These are phyloP conservation scores for Albugo candida DNA, from an alignment of 352 stramenopile genomes.

Conservation along the genomic window DNA sequence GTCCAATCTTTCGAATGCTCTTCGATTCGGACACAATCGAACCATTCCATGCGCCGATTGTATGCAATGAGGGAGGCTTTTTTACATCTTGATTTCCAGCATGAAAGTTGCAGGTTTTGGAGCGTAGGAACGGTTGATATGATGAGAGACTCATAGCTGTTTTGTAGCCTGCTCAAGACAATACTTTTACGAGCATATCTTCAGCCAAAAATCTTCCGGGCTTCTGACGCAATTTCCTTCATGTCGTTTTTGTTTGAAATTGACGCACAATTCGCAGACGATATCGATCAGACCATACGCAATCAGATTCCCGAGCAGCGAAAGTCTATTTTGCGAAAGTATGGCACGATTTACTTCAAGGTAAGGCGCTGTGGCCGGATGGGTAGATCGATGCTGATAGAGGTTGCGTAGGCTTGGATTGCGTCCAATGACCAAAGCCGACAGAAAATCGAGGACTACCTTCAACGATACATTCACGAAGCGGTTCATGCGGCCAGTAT, in stretches of 20 bases:
- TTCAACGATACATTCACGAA: constrained; percentile 57
- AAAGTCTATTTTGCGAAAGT: constrained; percentile 65
- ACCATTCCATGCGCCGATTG: constrained; percentile 50
- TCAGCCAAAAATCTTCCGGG: constrained; percentile 66
- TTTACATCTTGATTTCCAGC: constrained; percentile 61
- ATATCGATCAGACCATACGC: constrained; percentile 78
- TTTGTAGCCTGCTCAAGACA: constrained; percentile 30
- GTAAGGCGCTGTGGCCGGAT: constrained; percentile 6
- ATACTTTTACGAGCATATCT: constrained; percentile 79
- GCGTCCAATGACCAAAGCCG: constrained; percentile 24
- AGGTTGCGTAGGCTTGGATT: constrained; percentile 31
- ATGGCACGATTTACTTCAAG: constrained; percentile 70
- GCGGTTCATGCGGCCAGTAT: constrained; percentile 49
- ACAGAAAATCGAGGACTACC: constrained; percentile 63
- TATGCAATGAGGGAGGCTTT: constrained; percentile 61
- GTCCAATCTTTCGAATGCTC: constrained; percentile 56
- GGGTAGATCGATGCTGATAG: constrained; percentile 1
- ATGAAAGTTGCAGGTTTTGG: constrained; percentile 50
- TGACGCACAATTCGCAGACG: constrained; percentile 57
- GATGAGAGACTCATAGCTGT: neutral
- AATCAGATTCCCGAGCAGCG: constrained; percentile 74
- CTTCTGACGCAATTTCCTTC: constrained; percentile 59
- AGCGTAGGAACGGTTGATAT: neutral
- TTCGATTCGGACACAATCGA: constrained; percentile 27
- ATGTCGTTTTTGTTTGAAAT: constrained; percentile 76